A percentile compares a stretch with the other conserved stretches of the same genome.
Evolutionary conservation across 768 basidiomycete genomes (phyloP).

Genomic region (Russula compacta): DNA sequence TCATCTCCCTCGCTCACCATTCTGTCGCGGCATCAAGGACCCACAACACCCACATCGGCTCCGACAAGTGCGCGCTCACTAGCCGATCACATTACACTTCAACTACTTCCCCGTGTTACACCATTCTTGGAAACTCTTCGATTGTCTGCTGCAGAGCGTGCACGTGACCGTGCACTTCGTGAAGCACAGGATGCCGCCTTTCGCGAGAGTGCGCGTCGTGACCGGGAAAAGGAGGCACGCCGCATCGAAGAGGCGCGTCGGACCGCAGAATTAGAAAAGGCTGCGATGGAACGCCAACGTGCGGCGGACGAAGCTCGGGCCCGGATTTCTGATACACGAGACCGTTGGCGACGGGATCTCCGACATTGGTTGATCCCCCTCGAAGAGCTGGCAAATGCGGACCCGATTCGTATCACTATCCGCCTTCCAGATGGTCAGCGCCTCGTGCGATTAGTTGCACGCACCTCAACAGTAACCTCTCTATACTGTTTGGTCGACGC

Average conservation of each 20-base stretch:
- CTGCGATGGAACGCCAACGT: slow-evolving; percentile 22
- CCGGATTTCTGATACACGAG: neutral
- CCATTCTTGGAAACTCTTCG: slow-evolving; percentile 65
- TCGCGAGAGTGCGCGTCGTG: slow-evolving; percentile 49
- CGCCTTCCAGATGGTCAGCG: slow-evolving; percentile 44
- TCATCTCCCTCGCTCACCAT: slow-evolving; percentile 53
- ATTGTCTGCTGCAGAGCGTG: slow-evolving; percentile 39
- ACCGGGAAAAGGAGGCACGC: slow-evolving; percentile 37
- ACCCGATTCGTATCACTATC: slow-evolving; percentile 45
- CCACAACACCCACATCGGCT: slow-evolving; percentile 37
- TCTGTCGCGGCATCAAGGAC: slow-evolving; percentile 78
- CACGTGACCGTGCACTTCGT: slow-evolving; percentile 47
- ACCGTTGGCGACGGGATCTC: slow-evolving; percentile 52
- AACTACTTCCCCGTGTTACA: slow-evolving; percentile 71
- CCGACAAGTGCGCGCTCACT: slow-evolving; percentile 60
- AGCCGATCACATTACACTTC: slow-evolving; percentile 52
- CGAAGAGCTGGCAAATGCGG: slow-evolving; percentile 27
- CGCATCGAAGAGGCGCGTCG: slow-evolving; percentile 24
- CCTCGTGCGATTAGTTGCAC: slow-evolving; percentile 47
- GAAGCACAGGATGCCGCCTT: slow-evolving; percentile 82
- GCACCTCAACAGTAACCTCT: slow-evolving; percentile 42
- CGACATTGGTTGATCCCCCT: slow-evolving; percentile 37
- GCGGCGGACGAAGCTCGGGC: slow-evolving; percentile 27
- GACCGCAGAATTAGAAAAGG: slow-evolving; percentile 21
- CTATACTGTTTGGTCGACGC: slow-evolving; percentile 71